These are phyloP conservation scores for Candida stauntonica DNA, from an alignment of 805 yeast genomes.

Conservation along the genomic window DNA sequence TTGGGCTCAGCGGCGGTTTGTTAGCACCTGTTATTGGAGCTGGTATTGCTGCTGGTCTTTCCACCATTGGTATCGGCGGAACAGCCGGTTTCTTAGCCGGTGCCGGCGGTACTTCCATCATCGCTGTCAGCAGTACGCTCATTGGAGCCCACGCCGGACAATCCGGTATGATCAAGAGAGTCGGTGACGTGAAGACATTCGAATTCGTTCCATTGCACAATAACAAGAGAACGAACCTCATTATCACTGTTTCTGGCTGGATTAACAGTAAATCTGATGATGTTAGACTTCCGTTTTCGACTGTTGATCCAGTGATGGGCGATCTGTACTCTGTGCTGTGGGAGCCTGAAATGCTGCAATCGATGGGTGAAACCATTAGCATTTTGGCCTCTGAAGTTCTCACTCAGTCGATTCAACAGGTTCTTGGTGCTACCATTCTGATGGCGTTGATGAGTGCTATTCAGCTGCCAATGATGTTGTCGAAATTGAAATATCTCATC, in stretches of 20 bases:
- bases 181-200: slow-evolving; percentile 90
- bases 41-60: slow-evolving; percentile 94
- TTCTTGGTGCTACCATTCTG: slow-evolving; percentile 84
- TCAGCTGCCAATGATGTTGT: slow-evolving; percentile 86
- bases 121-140: slow-evolving; percentile 86
- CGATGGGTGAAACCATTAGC: slow-evolving; percentile 94
- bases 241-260: slow-evolving; percentile 95
- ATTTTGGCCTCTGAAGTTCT: slow-evolving; percentile 92
- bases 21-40: slow-evolving; percentile 98
- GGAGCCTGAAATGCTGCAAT: slow-evolving; percentile 97
- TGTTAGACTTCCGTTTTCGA: slow-evolving; percentile 91
- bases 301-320: slow-evolving; percentile 97
- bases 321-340: slow-evolving; percentile 87
- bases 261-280: slow-evolving; percentile 94
- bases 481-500: slow-evolving; percentile 81
- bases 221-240: slow-evolving; percentile 80
- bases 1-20: slow-evolving; percentile 93
- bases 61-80: slow-evolving; percentile 94
- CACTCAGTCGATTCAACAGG: slow-evolving; percentile 90
- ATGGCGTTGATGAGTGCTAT: slow-evolving; percentile 90
- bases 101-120: slow-evolving; percentile 92
- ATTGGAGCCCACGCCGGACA: slow-evolving; percentile 89
- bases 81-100: slow-evolving; percentile 92
- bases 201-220: slow-evolving; percentile 92
- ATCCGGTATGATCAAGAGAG: slow-evolving; percentile 77